Percentiles rank a stretch among this genome's conserved stretches.
Evolutionary conservation across 2,329 filamentous ascomycete genomes (phyloP).

Genomic region (Neofusicoccum kwambonambiense): DNA sequence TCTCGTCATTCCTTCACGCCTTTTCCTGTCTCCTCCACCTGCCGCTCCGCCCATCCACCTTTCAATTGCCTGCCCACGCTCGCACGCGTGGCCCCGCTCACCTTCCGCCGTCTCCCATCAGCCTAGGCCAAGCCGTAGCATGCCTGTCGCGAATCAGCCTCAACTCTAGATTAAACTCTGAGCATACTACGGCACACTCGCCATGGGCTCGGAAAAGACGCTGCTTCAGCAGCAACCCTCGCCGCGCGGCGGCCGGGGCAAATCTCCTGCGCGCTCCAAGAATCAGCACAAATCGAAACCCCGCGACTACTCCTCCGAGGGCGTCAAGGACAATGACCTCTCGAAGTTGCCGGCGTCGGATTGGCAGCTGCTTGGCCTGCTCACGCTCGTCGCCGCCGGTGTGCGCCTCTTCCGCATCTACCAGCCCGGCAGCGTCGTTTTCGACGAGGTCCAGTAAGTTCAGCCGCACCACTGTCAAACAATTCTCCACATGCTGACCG

Average conservation of each 20-base stretch:
- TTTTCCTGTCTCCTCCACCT: not conserved
- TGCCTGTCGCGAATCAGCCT: constrained; percentile 17
- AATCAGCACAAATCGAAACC: constrained; percentile 32
- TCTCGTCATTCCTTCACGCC: constrained; percentile 17
- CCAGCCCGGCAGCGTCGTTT: constrained; percentile 93
- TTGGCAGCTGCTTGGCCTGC: constrained; percentile 70
- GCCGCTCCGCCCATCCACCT: not conserved
- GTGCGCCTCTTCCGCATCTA: constrained; percentile 95
- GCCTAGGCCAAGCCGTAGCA: constrained; percentile 18
- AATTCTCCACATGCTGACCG: not conserved
- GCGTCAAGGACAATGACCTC: constrained; percentile 86
- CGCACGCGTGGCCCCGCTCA: not conserved
- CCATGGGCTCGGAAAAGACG: constrained; percentile 18
- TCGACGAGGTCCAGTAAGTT: constrained; percentile 97
- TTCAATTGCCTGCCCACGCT: not conserved
- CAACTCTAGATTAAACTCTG: constrained; percentile 15
- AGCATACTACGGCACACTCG: not conserved
- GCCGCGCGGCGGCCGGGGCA: constrained; percentile 30
- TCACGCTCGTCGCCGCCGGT: constrained; percentile 73
- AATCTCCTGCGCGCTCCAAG: constrained; percentile 35
- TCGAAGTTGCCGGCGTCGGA: constrained; percentile 81
- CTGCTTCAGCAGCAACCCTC: constrained; percentile 12
- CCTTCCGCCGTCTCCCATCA: not conserved
- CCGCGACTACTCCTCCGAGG: constrained; percentile 69
- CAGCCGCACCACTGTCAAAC: not conserved